Evolutionary conservation across 805 yeast species (phyloP).

Genomic region (Spathaspora passalidarum): DNA sequence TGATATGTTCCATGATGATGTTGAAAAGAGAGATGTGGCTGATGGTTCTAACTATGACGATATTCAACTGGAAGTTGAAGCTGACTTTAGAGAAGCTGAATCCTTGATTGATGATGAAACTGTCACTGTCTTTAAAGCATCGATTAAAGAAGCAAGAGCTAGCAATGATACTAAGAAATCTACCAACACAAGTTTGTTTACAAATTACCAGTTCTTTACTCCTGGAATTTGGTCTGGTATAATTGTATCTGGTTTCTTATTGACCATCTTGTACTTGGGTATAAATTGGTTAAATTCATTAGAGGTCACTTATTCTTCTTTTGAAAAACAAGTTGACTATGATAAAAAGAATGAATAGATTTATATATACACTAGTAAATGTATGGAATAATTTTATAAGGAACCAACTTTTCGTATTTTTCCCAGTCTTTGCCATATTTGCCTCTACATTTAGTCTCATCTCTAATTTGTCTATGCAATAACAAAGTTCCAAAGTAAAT

Average conservation of each 20-base stretch:
- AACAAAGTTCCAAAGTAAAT: slow-evolving; percentile 78
- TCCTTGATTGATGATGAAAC: slow-evolving; percentile 25
- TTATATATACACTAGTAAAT: slow-evolving; percentile 47
- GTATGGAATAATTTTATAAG: slow-evolving; percentile 87
- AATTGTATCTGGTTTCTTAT: slow-evolving; percentile 59
- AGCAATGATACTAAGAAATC: slow-evolving; percentile 1
- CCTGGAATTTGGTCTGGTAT: slow-evolving; percentile 79
- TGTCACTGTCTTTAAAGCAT: slow-evolving; percentile 17
- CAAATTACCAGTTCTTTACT: slow-evolving; percentile 66
- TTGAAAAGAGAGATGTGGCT: slow-evolving; percentile 18
- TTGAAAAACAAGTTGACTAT: slow-evolving; percentile 63
- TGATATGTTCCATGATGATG: slow-evolving; percentile 19
- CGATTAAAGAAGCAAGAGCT: slow-evolving; percentile 8
- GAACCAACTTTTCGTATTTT: slow-evolving; percentile 76
- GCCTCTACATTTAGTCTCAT: slow-evolving; percentile 82
- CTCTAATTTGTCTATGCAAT: slow-evolving; percentile 86
- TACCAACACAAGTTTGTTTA: slow-evolving; percentile 44
- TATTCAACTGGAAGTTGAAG: slow-evolving; percentile 17
- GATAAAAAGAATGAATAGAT: slow-evolving; percentile 45
- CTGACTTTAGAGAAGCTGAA: slow-evolving; percentile 32
- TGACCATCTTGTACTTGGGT: slow-evolving; percentile 58
- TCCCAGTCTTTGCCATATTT: slow-evolving; percentile 89
- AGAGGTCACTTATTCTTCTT: slow-evolving; percentile 77
- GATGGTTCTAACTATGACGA: slow-evolving; percentile 10
- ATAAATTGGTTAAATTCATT: slow-evolving; percentile 68